Percentiles rank a stretch among this genome's conserved stretches.
Conservation (phyloP, 1,284 basidiomycete species). For the Butyriboletus pseudospeciosus region DNA sequence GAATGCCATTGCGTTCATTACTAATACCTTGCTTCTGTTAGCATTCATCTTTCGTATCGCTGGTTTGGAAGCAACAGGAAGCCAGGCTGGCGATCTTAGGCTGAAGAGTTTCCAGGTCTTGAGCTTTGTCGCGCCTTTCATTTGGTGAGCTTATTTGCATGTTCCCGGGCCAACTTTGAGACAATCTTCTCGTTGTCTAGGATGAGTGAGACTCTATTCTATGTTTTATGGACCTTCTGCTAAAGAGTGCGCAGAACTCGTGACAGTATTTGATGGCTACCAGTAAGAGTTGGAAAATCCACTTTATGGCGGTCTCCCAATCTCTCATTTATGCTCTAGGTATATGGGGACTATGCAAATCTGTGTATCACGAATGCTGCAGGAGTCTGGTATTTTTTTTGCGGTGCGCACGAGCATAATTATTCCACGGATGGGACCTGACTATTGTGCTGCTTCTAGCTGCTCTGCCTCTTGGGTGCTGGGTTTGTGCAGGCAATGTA, state of each 20-base stretch:
- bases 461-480: conserved; percentile 74
- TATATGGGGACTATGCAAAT: conserved; percentile 85
- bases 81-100: conserved; percentile 43
- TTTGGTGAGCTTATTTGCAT: conserved; percentile 58
- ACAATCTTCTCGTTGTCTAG: conserved; percentile 33
- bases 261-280: conserved; percentile 77
- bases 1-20: conserved; percentile 68
- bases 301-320: neutral
- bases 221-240: conserved; percentile 1
- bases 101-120: conserved; percentile 82
- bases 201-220: conserved; percentile 64
- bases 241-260: conserved; percentile 50
- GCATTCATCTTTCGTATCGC: conserved; percentile 73
- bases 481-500: conserved; percentile 86
- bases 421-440: neutral
- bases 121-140: conserved; percentile 80
- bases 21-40: conserved; percentile 63
- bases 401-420: conserved; percentile 45
- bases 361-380: conserved; percentile 83
- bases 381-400: conserved; percentile 93
- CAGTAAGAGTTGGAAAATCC: conserved; percentile 47
- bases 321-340: conserved; percentile 37
- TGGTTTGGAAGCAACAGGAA: conserved; percentile 48
- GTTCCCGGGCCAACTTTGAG: neutral
- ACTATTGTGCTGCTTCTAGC: conserved; percentile 37